A percentile compares a stretch with the other conserved stretches of the same genome.
Evolutionary conservation across 768 basidiomycete genomes (phyloP).

Genomic region (Paxillus involutus): DNA sequence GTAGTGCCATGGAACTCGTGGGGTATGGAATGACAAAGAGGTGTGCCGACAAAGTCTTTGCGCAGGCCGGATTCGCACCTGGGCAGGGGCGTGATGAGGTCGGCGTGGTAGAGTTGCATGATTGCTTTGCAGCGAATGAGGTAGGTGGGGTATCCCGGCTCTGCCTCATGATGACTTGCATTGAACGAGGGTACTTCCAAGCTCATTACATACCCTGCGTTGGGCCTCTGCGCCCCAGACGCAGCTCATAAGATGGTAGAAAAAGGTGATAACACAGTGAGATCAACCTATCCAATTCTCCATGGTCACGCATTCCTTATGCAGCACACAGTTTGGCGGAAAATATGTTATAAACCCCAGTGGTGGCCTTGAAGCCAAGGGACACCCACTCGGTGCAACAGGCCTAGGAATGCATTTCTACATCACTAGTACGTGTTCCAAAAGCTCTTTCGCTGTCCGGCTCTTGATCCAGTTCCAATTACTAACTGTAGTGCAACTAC

Average conservation of each 20-base stretch:
- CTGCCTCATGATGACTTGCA: background rate
- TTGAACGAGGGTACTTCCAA: slow-evolving; percentile 23
- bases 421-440: slow-evolving; percentile 59
- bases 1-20: slow-evolving; percentile 77
- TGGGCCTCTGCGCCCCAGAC: slow-evolving; percentile 65
- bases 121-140: slow-evolving; percentile 85
- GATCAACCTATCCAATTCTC: slow-evolving; percentile 13
- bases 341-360: slow-evolving; percentile 85
- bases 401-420: slow-evolving; percentile 89
- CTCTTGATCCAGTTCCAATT: slow-evolving; percentile 2
- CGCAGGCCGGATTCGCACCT: slow-evolving; percentile 63
- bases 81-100: slow-evolving; percentile 69
- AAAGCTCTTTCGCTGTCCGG: background rate
- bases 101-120: slow-evolving; percentile 84
- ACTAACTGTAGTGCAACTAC: slow-evolving; percentile 60
- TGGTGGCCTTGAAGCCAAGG: slow-evolving; percentile 87
- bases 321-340: slow-evolving; percentile 62
- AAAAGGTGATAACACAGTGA: slow-evolving; percentile 73
- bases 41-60: slow-evolving; percentile 68
- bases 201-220: slow-evolving; percentile 81
- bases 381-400: slow-evolving; percentile 82
- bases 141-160: slow-evolving; percentile 32
- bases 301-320: background rate
- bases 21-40: slow-evolving; percentile 76
- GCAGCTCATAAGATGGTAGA: slow-evolving; percentile 77